Conservation (phyloP, 495 filamentous ascomycete genomes). For the Hypoxylon subgilvum region DNA sequence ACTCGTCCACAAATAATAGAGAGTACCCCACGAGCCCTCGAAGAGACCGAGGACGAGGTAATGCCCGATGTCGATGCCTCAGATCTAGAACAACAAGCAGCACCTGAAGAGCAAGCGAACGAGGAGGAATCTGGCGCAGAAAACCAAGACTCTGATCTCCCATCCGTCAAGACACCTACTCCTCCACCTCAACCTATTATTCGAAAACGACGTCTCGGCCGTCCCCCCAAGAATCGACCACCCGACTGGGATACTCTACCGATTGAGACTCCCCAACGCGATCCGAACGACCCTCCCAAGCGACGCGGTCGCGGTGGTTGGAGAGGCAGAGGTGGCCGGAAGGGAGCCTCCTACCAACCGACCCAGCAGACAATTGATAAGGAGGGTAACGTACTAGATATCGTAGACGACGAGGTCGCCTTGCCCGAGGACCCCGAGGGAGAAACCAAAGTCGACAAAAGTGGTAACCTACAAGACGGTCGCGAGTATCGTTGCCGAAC, state of each 20-base stretch:
- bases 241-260: constrained; percentile 71
- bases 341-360: constrained; percentile 74
- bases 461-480: constrained; percentile 77
- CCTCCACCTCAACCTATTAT: constrained; percentile 64
- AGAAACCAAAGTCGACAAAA: constrained; percentile 89
- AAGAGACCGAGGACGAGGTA: constrained; percentile 56
- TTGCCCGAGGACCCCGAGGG: constrained; percentile 87
- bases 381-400: constrained; percentile 90
- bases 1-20: constrained; percentile 42
- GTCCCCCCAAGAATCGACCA: constrained; percentile 82
- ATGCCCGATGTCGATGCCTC: constrained; percentile 58
- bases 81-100: constrained; percentile 46
- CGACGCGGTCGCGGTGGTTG: constrained; percentile 74
- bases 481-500: constrained; percentile 93
- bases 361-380: constrained; percentile 86
- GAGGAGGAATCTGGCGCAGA: constrained; percentile 47
- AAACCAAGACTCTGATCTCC: constrained; percentile 36
- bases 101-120: constrained; percentile 44
- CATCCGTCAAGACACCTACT: constrained; percentile 52
- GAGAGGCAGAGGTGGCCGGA: constrained; percentile 70
- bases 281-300: constrained; percentile 63
- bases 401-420: constrained; percentile 88
- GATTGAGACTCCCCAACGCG: constrained; percentile 62
- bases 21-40: constrained; percentile 56
- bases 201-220: constrained; percentile 79